phyloP scores from a whole-genome alignment of 306 rosid species.

The Cyclanthera cordifolia region DNA sequence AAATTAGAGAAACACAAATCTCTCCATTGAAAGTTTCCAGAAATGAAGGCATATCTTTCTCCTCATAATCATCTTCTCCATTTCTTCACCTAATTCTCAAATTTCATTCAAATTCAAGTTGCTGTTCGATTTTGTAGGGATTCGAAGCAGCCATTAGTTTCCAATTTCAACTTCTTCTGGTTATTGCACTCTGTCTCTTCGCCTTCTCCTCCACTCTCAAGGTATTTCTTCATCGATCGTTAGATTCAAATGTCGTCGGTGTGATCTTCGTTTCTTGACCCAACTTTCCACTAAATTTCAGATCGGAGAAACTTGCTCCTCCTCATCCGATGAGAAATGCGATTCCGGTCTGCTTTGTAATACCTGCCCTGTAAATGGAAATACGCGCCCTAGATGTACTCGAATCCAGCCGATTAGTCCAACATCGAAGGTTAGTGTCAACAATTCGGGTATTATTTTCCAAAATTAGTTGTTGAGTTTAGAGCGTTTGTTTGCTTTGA shows the following conservation, averaged over 20 bases:
- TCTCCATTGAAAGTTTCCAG: background rate
- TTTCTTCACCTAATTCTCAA: background rate
- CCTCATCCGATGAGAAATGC: slow-evolving; percentile 40
- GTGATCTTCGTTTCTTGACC: background rate
- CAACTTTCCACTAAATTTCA: slow-evolving; percentile 11
- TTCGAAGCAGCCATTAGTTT: slow-evolving; percentile 1
- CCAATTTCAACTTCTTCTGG: slow-evolving; percentile 22
- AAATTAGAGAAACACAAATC: too few relatives aligned
- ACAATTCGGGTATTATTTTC: background rate
- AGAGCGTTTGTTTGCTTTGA: background rate
- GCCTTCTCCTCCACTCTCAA: slow-evolving; percentile 34
- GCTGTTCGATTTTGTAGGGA: slow-evolving; percentile 19
- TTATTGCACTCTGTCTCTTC: slow-evolving; percentile 41
- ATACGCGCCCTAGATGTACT: slow-evolving; percentile 76
- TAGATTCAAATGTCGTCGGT: background rate
- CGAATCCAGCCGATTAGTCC: slow-evolving; percentile 56
- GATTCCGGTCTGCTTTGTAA: slow-evolving; percentile 59
- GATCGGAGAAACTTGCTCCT: slow-evolving; percentile 92
- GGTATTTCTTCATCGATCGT: slow-evolving; percentile 31
- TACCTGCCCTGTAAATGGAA: slow-evolving; percentile 68
- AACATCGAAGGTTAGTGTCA: slow-evolving; percentile 38
- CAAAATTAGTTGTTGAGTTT: background rate
- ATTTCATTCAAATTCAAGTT: background rate
- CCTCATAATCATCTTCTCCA: too few relatives aligned
- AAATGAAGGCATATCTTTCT: slow-evolving; percentile 6